phyloP scores from a whole-genome alignment of 805 yeast genomes.

The Candida maris region DNA sequence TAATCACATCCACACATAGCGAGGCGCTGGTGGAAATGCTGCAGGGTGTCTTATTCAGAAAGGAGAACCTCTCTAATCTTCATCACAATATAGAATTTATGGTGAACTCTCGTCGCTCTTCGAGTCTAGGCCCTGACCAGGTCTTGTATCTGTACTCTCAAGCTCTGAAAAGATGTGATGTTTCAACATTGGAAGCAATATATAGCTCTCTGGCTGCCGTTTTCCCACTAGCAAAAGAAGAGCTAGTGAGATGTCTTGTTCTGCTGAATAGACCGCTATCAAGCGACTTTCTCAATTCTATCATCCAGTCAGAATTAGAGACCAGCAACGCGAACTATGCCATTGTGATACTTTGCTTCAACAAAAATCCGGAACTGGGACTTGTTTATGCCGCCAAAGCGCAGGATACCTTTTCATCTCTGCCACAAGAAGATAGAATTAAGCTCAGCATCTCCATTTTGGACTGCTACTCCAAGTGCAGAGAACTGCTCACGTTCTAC shows the following conservation, averaged over 20 bases:
- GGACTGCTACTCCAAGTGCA: conserved; percentile 48
- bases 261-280: conserved; percentile 52
- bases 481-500: conserved; percentile 53
- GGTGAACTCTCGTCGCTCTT: conserved; percentile 21
- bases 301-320: conserved; percentile 34
- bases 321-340: conserved; percentile 32
- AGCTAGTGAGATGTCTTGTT: conserved; percentile 44
- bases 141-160: conserved; percentile 30
- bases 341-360: conserved; percentile 45
- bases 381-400: conserved; percentile 38
- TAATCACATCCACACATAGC: conserved; percentile 4
- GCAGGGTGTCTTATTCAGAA: conserved; percentile 26
- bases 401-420: conserved; percentile 14
- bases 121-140: conserved; percentile 15
- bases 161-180: conserved; percentile 32
- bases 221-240: conserved; percentile 39
- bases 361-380: conserved; percentile 59
- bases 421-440: not conserved
- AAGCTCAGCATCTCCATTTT: conserved; percentile 13
- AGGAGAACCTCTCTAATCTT: conserved; percentile 22
- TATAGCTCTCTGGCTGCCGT: conserved; percentile 40
- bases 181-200: conserved; percentile 43
- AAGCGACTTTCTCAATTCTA: conserved; percentile 42
- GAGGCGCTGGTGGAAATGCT: conserved; percentile 18
- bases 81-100: conserved; percentile 31